A percentile compares a stretch with the other conserved stretches of the same genome.
Evolutionary conservation across 495 filamentous ascomycete genomes (phyloP).

Genomic region (Aspergillus bertholletiae): DNA sequence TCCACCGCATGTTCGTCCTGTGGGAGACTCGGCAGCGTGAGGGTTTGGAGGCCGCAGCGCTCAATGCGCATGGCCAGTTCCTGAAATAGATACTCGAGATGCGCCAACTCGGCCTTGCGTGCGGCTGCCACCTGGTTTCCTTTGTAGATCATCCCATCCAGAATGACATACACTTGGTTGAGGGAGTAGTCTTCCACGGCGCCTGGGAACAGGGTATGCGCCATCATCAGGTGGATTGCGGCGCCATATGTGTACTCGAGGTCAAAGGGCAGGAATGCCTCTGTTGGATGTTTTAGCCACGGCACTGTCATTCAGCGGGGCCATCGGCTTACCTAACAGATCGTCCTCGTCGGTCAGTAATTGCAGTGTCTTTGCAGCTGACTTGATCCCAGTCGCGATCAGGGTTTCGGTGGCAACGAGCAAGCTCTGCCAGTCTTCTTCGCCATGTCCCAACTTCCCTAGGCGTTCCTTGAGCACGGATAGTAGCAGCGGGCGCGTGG

Average conservation of each 20-base stretch:
- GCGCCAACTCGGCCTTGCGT: constrained; percentile 24
- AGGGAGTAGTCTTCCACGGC: constrained; percentile 12
- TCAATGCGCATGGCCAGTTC: constrained; percentile 18
- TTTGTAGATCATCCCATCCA: constrained; percentile 33
- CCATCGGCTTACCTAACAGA: constrained; percentile 29
- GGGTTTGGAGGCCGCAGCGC: constrained; percentile 11
- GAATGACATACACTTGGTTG: constrained; percentile 22
- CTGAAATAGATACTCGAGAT: constrained; percentile 22
- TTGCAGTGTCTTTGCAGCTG: constrained; percentile 31
- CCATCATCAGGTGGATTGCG: constrained; percentile 29
- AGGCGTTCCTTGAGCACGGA: constrained; percentile 31
- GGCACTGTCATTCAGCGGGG: too few relatives aligned
- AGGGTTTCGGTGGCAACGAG: constrained; percentile 22
- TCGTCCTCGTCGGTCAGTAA: constrained; percentile 28
- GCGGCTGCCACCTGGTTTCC: constrained; percentile 28
- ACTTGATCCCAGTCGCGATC: constrained; percentile 35
- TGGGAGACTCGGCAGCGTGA: constrained; percentile 10
- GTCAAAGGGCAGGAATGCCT: constrained; percentile 39
- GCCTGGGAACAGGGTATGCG: constrained; percentile 27
- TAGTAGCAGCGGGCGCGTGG: constrained; percentile 34
- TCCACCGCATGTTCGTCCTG: background rate
- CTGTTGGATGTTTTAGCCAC: too few relatives aligned
- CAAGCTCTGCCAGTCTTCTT: constrained; percentile 27
- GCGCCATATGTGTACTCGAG: constrained; percentile 35
- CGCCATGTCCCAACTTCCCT: constrained; percentile 17